Base-by-base conservation (phyloP, 2,329 filamentous ascomycete species). In the Aspergillus sergii region DNA sequence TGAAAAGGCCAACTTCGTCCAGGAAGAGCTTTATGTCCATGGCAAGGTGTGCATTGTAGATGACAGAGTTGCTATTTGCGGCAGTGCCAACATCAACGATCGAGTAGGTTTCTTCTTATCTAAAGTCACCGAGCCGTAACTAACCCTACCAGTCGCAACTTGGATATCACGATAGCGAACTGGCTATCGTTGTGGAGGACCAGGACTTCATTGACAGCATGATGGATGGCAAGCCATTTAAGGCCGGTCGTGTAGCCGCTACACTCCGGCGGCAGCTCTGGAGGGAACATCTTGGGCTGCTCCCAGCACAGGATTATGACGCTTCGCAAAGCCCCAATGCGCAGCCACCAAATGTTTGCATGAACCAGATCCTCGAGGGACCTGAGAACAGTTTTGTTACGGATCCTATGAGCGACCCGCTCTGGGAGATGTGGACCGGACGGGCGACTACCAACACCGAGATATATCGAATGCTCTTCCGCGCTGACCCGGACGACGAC, bases 11-110 rank as follows among this genome's bases (percentile, higher is more conserved):
- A 92, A 96, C 74, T 96, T 95, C 83, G 90, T 98, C 63, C 94
- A 97, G 75, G 95, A 99, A 76, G 94, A 99, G 77, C 86, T 98
- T 2, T 99, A 99, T 76, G 90, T 98, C 55, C 95, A 99, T 76
- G 91, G 89, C 32, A 99, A 98, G 80, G 84, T 97, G 41, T 77
- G 80, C 63, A 95, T 96, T 64, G 92, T 90, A 51, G 93, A 96
- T 73, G 93, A 96, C 75, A 85, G 87, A 9, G 84, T 91, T 57
- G 91, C 93, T 62, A 94, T 96, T 68, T 94, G 91, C 75, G 93
- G 93, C 66, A 92, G 86, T 60, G 87, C 88, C 28, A 90, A 91
- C 69, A 81, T 91, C 71, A 90, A 91, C 70, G 88, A 89, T 69
- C 83, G 87, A 60, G 81, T 82, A 75, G 72, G 76, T 67, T 50